Conservation (phyloP, 371 early-diverging fungal species). For the Neoconidiobolus thromboides region DNA sequence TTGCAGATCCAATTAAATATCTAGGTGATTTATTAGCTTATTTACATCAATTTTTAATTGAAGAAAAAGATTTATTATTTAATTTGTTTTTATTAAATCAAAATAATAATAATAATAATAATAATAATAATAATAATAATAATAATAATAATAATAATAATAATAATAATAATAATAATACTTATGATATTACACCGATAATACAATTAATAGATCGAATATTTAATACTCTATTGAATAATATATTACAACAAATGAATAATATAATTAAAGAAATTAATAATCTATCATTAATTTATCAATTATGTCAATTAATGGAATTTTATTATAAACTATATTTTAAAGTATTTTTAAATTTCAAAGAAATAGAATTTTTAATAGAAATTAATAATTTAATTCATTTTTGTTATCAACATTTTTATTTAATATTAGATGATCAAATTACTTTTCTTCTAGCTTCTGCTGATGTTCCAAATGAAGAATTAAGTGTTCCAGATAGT, state of each 20-base stretch:
- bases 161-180: too few relatives aligned
- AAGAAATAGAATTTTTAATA: background rate
- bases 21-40: slow-evolving; percentile 91
- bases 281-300: too few relatives aligned
- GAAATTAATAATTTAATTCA: background rate
- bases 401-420: background rate
- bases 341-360: background rate
- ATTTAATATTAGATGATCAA: background rate
- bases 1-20: slow-evolving; percentile 75
- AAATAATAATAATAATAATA: background rate
- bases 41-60: slow-evolving; percentile 66
- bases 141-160: too few relatives aligned
- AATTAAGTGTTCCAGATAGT: background rate
- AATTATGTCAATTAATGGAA: background rate
- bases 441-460: background rate
- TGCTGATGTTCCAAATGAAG: background rate
- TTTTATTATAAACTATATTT: background rate
- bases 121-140: background rate
- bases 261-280: too few relatives aligned
- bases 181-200: background rate
- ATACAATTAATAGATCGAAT: too few relatives aligned
- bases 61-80: background rate
- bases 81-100: background rate
- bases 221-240: too few relatives aligned
- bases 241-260: too few relatives aligned